Evolutionary conservation across 169 alveolate genomes (phyloP).

Genomic region (Plasmodium fragile): DNA sequence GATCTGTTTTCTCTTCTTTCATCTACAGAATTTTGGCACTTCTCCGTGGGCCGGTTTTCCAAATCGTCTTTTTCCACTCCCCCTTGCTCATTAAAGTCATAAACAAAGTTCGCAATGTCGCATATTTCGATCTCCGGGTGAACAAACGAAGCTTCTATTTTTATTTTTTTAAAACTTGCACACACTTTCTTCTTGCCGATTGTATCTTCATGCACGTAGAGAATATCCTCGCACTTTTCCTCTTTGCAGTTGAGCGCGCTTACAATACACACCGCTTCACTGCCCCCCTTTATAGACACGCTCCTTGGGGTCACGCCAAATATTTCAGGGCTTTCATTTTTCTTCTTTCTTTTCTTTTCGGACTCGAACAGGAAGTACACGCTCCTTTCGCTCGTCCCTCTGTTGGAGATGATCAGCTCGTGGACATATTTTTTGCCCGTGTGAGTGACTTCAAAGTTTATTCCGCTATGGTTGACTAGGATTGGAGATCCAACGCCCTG

Average conservation of each 20-base stretch:
- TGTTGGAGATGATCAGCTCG: slow-evolving; percentile 51
- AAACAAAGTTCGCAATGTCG: slow-evolving; percentile 21
- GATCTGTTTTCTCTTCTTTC: background rate
- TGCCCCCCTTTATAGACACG: slow-evolving; percentile 36
- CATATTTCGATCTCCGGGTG: slow-evolving; percentile 62
- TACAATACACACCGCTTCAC: slow-evolving; percentile 44
- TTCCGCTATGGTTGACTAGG: slow-evolving; percentile 8
- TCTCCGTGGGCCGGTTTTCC: background rate
- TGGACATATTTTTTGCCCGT: slow-evolving; percentile 49
- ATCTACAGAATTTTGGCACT: background rate
- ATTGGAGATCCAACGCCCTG: slow-evolving; percentile 68
- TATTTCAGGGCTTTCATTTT: slow-evolving; percentile 21
- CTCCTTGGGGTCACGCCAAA: slow-evolving; percentile 51
- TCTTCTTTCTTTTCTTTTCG: slow-evolving; percentile 44
- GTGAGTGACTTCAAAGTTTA: slow-evolving; percentile 22
- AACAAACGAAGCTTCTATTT: slow-evolving; percentile 45
- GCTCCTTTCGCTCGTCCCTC: slow-evolving; percentile 46
- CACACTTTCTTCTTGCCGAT: slow-evolving; percentile 30
- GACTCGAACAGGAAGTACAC: slow-evolving; percentile 47
- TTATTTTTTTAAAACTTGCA: slow-evolving; percentile 44
- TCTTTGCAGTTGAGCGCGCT: slow-evolving; percentile 41
- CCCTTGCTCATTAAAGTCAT: slow-evolving; percentile 20
- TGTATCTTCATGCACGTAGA: slow-evolving; percentile 45
- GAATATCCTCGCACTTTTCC: slow-evolving; percentile 58
- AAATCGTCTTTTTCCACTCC: background rate